Base-by-base conservation (phyloP, 306 rosid species). In the Acmispon strigosus region DNA sequence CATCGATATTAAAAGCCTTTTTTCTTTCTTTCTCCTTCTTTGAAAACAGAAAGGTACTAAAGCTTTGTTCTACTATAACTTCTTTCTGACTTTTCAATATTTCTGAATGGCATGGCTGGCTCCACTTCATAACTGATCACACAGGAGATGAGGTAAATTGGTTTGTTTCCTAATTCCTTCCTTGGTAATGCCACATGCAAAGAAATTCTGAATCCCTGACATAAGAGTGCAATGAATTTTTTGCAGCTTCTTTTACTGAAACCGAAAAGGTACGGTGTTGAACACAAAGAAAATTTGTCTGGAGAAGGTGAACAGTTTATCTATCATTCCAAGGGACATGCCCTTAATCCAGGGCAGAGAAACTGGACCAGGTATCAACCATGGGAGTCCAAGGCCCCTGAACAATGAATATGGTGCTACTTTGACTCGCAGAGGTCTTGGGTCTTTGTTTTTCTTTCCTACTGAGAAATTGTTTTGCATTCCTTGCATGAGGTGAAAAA, bases 261-360 rank as follows among this genome's bases (percentile, higher is more conserved):
- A 73, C 99, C 99, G 8, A 79, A 81, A 74, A 86, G 96, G 80
- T 94, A 94, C 11, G 89, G 95, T 52, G 9, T 89, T 44, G 99
- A 94, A 32, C 99, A 94, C 81, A 89, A 73, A 63, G 80, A 94
- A 62, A 94, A 94, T 67, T 89, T 94, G 74, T 83, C 99, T 6
- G 99, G 99, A 70, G 92, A 94, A 69, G 99, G 99, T 11, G 97
- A 94, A 15, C 86, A 87, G 67, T 73, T 53, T 34, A 94, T 94
- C 72, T 91, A 91, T 86, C 99, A 91, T 72, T 94, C 97, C 80
- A 94, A 91, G 82, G 99, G 99, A 41, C 99, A 94, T 66, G 83
- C 97, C 32, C 96, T 94, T 47, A 84, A 94, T 82, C 90, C 92
- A 8, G 97, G 95, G 62, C 96, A 94, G 85, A 89, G 96, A 84